A percentile compares a stretch with the other conserved stretches of the same genome.
Evolutionary conservation across 352 stramenopile species (phyloP).

Genomic region (Blastocystis sp.): DNA sequence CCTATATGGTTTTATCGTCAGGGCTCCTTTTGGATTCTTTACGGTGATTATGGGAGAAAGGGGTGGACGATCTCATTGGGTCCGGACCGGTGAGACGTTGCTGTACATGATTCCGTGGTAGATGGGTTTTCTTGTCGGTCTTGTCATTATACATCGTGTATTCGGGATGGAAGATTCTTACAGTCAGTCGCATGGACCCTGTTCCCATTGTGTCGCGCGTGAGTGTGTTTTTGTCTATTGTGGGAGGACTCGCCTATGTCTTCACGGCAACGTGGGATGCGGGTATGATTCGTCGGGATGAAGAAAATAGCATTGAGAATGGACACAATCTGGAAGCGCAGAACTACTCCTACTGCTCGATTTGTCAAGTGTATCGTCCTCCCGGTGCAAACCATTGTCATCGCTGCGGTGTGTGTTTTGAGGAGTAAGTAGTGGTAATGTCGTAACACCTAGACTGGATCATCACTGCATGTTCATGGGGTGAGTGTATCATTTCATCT

Average conservation of each 20-base stretch:
- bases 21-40: slow-evolving; percentile 38
- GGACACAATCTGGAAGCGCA: neutral
- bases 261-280: slow-evolving; percentile 29
- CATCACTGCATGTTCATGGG: slow-evolving; percentile 38
- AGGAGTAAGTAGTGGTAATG: neutral
- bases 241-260: neutral
- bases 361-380: slow-evolving; percentile 41
- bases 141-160: neutral
- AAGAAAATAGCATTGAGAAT: slow-evolving; percentile 46
- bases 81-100: neutral
- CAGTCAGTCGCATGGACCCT: too few relatives aligned
- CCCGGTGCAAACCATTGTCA: neutral
- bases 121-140: neutral
- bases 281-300: neutral
- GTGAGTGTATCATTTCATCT: neutral
- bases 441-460: neutral
- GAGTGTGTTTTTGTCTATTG: neutral
- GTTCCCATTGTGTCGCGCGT: neutral
- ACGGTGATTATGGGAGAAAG: slow-evolving; percentile 8
- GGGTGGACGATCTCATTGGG: slow-evolving; percentile 40
- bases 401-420: slow-evolving; percentile 28
- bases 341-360: slow-evolving; percentile 4
- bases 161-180: neutral
- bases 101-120: neutral
- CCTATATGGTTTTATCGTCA: slow-evolving; percentile 9